phyloP scores from a whole-genome alignment of 2,329 filamentous ascomycete genomes.

The Sclerotinia trifoliorum region DNA sequence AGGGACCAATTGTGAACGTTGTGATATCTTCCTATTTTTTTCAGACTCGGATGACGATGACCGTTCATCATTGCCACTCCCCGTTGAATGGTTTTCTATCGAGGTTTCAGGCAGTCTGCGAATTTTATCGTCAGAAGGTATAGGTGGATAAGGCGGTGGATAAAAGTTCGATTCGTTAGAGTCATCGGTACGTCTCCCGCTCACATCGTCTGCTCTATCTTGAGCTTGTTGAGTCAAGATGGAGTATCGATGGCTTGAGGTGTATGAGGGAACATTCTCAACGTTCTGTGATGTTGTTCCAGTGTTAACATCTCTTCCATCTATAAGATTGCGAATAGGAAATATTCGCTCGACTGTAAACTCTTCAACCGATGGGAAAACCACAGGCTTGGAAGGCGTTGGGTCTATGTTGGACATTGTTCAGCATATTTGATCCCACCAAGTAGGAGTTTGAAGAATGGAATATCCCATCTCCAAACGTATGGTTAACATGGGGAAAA shows the following conservation, averaged over 20 bases:
- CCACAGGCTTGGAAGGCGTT: conserved; percentile 25
- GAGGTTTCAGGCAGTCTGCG: conserved; percentile 22
- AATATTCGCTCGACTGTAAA: conserved; percentile 32
- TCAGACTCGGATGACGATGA: not conserved
- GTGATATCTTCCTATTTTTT: conserved; percentile 22
- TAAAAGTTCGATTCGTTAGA: conserved; percentile 19
- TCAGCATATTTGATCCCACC: conserved; percentile 16
- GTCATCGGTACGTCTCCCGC: not conserved
- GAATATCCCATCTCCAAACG: conserved; percentile 2
- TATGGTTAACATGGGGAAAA: not conserved
- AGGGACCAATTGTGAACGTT: conserved; percentile 27
- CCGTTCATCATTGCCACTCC: not conserved
- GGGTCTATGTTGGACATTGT: conserved; percentile 20
- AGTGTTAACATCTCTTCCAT: not conserved
- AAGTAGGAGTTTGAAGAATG: not conserved
- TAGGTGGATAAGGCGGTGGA: conserved; percentile 28
- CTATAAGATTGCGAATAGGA: conserved; percentile 33
- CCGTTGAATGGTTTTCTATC: not conserved
- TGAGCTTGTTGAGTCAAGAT: not conserved
- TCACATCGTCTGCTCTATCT: not conserved
- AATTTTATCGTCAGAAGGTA: conserved; percentile 26
- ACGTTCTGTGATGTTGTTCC: not conserved
- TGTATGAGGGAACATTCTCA: not conserved
- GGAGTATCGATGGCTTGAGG: not conserved
- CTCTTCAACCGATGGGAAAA: conserved; percentile 27